phyloP scores from a whole-genome alignment of 73 alveolate species.

The Paramecium tetraurelia region DNA sequence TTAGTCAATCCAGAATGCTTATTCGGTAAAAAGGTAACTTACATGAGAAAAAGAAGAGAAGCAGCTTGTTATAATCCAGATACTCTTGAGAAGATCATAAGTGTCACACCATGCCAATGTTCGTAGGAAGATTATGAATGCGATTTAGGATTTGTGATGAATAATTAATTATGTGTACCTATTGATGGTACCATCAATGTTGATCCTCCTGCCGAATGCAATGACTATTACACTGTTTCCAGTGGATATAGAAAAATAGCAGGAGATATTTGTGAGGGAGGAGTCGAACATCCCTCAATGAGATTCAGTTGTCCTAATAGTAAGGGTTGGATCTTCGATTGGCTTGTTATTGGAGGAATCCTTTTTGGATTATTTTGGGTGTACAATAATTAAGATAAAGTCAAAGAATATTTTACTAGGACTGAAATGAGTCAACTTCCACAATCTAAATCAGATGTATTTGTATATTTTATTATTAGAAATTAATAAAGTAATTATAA shows the following conservation, averaged over 20 bases:
- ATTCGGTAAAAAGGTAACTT: conserved; percentile 76
- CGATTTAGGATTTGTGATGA: conserved; percentile 83
- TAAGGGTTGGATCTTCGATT: not conserved
- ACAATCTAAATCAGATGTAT: not conserved
- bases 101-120: conserved; percentile 81
- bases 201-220: conserved; percentile 36
- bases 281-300: conserved; percentile 74
- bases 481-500: not conserved
- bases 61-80: conserved; percentile 81
- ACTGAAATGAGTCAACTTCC: not conserved
- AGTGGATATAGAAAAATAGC: conserved; percentile 90
- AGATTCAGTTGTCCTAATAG: conserved; percentile 65
- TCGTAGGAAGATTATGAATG: conserved; percentile 94
- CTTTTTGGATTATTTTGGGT: not conserved
- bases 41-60: conserved; percentile 80
- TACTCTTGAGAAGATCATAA: conserved; percentile 67
- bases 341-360: not conserved
- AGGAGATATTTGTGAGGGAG: conserved; percentile 88
- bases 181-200: conserved; percentile 40
- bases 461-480: not conserved
- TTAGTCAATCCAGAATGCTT: conserved; percentile 79
- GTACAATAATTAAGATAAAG: not conserved
- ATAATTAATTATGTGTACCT: conserved; percentile 44
- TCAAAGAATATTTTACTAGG: not conserved
- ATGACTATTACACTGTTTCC: conserved; percentile 68